phyloP scores from a whole-genome alignment of 306 rosid species.

The Vigna hirtella region DNA sequence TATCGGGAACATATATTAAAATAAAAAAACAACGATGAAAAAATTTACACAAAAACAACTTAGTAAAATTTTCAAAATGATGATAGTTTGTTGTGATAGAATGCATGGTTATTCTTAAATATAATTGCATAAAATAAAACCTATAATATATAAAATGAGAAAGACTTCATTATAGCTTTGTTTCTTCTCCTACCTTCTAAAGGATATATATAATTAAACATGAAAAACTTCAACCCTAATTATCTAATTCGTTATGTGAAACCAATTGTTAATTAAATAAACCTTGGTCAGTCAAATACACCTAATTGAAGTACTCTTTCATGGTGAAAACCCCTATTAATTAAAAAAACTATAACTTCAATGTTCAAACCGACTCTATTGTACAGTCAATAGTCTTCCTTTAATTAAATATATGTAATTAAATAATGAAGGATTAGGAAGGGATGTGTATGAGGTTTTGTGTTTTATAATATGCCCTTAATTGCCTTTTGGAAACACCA shows the following conservation, averaged over 20 bases:
- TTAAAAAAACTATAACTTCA: neutral
- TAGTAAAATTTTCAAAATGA: no score
- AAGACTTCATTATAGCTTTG: neutral
- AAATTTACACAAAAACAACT: no score
- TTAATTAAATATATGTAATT: neutral
- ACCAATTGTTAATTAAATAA: neutral
- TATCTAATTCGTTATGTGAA: neutral
- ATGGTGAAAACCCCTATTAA: neutral
- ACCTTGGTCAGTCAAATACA: conserved; percentile 4
- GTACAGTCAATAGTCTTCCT: conserved; percentile 1
- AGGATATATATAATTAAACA: neutral
- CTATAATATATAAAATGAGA: neutral
- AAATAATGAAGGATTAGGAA: neutral
- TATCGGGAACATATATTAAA: no score
- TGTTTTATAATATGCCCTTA: conserved; percentile 7
- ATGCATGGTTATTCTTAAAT: no score
- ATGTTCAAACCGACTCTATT: conserved; percentile 25
- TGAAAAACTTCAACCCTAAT: neutral
- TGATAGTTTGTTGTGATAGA: no score
- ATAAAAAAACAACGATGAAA: no score
- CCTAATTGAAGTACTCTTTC: neutral
- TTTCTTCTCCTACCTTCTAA: conserved; percentile 39
- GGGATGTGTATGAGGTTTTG: neutral
- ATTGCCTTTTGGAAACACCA: conserved; percentile 21
- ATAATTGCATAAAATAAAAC: no score